phyloP scores from a whole-genome alignment of 2,329 filamentous ascomycete species.

The Cordyceps fumosorosea region DNA sequence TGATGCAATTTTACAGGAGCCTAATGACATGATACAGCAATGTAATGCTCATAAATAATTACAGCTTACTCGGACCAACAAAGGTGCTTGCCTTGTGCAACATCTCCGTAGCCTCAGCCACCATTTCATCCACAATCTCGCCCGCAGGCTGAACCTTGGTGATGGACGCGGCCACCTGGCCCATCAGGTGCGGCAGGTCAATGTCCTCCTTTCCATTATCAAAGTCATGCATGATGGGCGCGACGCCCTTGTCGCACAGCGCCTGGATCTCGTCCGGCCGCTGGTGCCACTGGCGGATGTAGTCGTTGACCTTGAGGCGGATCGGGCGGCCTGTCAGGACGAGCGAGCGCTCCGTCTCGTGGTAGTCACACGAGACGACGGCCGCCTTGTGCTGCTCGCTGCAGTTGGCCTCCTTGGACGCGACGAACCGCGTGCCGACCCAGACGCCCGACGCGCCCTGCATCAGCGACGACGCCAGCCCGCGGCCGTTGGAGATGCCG shows the following conservation, averaged over 20 bases:
- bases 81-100: conserved; percentile 55
- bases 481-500: conserved; percentile 78
- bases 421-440: conserved; percentile 92
- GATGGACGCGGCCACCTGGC: conserved; percentile 80
- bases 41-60: conserved; percentile 13
- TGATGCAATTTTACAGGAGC: no score
- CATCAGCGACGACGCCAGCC: conserved; percentile 75
- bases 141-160: conserved; percentile 70
- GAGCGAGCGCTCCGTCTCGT: conserved; percentile 75
- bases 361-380: conserved; percentile 71
- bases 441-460: conserved; percentile 84
- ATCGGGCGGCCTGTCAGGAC: conserved; percentile 78
- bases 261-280: conserved; percentile 67
- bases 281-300: conserved; percentile 74
- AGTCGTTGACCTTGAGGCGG: conserved; percentile 75
- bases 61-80: conserved; percentile 42
- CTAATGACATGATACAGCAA: no score
- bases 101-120: conserved; percentile 64
- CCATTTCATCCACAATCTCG: conserved; percentile 88
- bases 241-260: conserved; percentile 68
- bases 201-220: conserved; percentile 64
- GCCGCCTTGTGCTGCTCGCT: conserved; percentile 76
- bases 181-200: conserved; percentile 87
- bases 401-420: conserved; percentile 72
- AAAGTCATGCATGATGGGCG: conserved; percentile 77